A percentile compares a stretch with the other conserved stretches of the same genome.
These are phyloP conservation scores for Akanthomyces dipterigenus DNA, from an alignment of 2,329 filamentous ascomycete species.

Conservation along the genomic window DNA sequence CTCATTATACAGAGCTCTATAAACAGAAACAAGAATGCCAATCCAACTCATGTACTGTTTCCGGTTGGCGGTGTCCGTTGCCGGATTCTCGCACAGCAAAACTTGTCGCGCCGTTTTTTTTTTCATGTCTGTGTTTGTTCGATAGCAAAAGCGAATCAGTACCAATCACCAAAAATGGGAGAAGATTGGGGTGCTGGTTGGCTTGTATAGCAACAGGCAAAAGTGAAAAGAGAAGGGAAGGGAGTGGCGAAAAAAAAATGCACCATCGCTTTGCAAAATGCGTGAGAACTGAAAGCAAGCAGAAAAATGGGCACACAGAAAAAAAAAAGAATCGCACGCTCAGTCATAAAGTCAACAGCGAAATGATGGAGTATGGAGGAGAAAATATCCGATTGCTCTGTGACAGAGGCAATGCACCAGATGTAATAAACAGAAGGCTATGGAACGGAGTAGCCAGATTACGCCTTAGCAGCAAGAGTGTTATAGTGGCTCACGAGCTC, in stretches of 20 bases:
- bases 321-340: background rate
- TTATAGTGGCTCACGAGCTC: conserved; percentile 42
- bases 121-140: no score
- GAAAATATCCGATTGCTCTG: background rate
- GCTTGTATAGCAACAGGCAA: background rate
- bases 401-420: background rate
- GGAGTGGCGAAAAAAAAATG: background rate
- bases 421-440: background rate
- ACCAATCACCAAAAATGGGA: no score
- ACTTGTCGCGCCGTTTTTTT: no score
- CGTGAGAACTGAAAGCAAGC: background rate
- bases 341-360: background rate
- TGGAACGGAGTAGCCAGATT: background rate
- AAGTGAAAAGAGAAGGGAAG: background rate
- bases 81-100: no score
- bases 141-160: background rate
- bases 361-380: background rate
- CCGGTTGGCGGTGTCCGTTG: background rate
- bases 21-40: background rate
- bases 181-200: no score
- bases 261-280: conserved; percentile 1
- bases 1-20: no score
- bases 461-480: background rate
- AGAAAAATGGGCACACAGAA: background rate
- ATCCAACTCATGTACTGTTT: background rate